Base-by-base conservation (phyloP, 495 filamentous ascomycete species). In the Monascus purpureus region DNA sequence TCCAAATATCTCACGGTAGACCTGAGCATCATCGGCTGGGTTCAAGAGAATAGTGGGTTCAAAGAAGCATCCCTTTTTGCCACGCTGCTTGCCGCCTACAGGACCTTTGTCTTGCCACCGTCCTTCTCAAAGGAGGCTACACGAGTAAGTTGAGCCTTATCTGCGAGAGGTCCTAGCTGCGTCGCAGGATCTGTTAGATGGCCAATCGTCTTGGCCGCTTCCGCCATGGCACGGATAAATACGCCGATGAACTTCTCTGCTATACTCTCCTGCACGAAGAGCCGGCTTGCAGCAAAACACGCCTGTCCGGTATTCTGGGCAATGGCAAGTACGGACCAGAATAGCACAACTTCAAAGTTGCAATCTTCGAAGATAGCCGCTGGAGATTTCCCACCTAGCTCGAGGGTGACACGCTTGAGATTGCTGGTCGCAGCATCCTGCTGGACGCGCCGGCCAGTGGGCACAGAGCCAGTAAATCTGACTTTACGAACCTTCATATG, bases 111-210 rank as follows among this genome's bases (percentile, higher is more conserved):
- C 86, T 27, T 64, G 68, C 39, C 74, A 67, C 66, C 82, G 83
- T 31, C 84, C 86, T 66, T 52, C 41, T 88, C 62, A 47, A 94
- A 92, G 59, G 87, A 92, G 40, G 67, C 63, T 77, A 94, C 78
- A 29, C 80, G 73, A 51, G 93, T 80, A 44, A 72, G 92, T 52
- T 93, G 86, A 2, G 82, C 46, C 52, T 88, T 63, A 17, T 80
- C 85, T 35, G 88, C 79, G 50, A 92, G 85, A 8, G 86, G 86
- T 25, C 86, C 86, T 55, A 88, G 85, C 73, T 86, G 86, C 13
- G 83, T 92, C 25, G 75, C 64, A 17, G 65, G 43, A 32, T 68
- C 57, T 57, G 90, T 84, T 32, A 86, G 85, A 52, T 93, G 82
- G 31, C 86, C 85, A 40, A 87, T 77, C 33, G 68, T 59, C 6